Evolutionary conservation across 495 filamentous ascomycete species (phyloP).

Genomic region (Antarctomyces pellizariae): DNA sequence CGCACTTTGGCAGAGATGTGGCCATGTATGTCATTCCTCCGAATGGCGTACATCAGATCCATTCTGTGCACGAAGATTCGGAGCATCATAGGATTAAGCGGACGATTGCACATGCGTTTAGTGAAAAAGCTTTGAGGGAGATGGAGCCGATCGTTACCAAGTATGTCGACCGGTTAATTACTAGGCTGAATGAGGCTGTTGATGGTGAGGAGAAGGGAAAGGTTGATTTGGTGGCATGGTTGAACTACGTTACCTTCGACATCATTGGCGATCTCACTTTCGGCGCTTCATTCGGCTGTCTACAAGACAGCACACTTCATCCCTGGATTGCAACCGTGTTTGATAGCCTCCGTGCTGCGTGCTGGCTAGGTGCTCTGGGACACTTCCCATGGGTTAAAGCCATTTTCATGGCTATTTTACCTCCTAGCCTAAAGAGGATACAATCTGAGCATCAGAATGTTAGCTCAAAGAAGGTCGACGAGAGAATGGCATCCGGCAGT

Average conservation of each 20-base stretch:
- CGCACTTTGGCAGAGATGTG: constrained; percentile 20
- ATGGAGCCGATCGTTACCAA: constrained; percentile 21
- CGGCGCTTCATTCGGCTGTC: constrained; percentile 24
- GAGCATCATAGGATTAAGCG: constrained; percentile 22
- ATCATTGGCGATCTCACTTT: constrained; percentile 27
- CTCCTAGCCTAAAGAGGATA: background rate
- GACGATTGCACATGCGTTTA: constrained; percentile 29
- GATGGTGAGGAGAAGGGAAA: constrained; percentile 8
- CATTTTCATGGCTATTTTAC: background rate
- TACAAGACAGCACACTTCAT: constrained; percentile 21
- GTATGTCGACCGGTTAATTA: constrained; percentile 24
- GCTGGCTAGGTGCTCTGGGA: no score
- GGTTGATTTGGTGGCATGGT: constrained; percentile 18
- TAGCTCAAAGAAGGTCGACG: constrained; percentile 1
- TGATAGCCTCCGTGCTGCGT: constrained; percentile 10
- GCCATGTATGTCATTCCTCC: constrained; percentile 5
- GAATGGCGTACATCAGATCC: constrained; percentile 2
- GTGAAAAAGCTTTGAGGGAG: constrained; percentile 21
- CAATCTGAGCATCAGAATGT: background rate
- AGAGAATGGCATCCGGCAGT: background rate
- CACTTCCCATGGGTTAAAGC: background rate
- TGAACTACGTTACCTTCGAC: constrained; percentile 24
- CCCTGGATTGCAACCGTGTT: constrained; percentile 5
- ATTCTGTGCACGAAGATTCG: constrained; percentile 23
- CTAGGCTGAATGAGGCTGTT: constrained; percentile 17